Evolutionary conservation across 2,329 filamentous ascomycete species (phyloP).

Genomic region (Botrytis fabae): DNA sequence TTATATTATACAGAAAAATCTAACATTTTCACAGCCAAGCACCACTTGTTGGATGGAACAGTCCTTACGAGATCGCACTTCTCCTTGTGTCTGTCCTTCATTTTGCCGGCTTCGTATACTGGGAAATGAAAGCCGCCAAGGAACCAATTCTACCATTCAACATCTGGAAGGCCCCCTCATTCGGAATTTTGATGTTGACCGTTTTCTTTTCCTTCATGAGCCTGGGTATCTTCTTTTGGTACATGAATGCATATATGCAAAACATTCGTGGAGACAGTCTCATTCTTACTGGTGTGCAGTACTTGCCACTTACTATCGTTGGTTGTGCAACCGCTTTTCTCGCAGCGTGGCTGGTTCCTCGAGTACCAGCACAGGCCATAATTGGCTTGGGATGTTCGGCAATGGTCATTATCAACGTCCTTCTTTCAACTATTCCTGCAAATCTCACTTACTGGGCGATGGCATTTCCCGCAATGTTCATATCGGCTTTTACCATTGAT

Average conservation of each 20-base stretch:
- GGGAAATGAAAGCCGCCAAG: constrained; percentile 29
- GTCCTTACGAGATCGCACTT: constrained; percentile 27
- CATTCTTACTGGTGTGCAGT: constrained; percentile 45
- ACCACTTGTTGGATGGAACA: constrained; percentile 32
- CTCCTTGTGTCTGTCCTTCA: constrained; percentile 27
- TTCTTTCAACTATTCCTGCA: constrained; percentile 48
- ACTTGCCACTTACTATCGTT: constrained; percentile 46
- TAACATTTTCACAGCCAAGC: constrained; percentile 28
- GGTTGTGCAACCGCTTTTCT: constrained; percentile 43
- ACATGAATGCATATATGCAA: constrained; percentile 49
- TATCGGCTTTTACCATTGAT: constrained; percentile 48
- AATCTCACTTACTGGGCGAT: constrained; percentile 49
- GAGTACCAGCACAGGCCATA: constrained; percentile 50
- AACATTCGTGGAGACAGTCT: constrained; percentile 46
- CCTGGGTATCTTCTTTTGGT: constrained; percentile 50
- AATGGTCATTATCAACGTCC: constrained; percentile 38
- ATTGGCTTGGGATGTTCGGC: constrained; percentile 45
- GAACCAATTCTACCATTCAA: constrained; percentile 32
- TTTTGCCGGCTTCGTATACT: constrained; percentile 27
- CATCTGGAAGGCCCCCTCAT: constrained; percentile 33
- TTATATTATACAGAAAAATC: neutral
- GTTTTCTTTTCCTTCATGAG: constrained; percentile 32
- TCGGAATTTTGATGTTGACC: constrained; percentile 26
- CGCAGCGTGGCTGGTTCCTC: constrained; percentile 49
- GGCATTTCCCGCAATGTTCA: constrained; percentile 44